Evolutionary conservation across 306 rosid genomes (phyloP), one percentile per base, ranked within the genome.

Genomic region (Fragaria vesca): DNA sequence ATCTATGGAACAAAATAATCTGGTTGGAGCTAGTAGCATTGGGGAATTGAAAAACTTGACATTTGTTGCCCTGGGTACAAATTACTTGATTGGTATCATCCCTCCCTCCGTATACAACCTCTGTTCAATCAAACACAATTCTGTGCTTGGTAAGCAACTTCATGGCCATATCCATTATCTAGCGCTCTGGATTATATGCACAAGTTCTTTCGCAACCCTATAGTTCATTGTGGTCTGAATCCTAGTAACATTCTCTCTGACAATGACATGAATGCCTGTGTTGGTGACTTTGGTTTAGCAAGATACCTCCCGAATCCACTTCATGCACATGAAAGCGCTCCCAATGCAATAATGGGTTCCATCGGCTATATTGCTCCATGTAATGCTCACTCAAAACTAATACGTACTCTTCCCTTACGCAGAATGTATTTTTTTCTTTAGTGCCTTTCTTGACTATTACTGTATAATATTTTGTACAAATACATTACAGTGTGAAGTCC

Each of bases 181-280:
- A 71, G n/a, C 51, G 75, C 62, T 71, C 46, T 51, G 63, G 55
- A 71, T 71, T 51, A 71, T 71, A 32, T 51, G 75, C 63, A 71
- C 62, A 51, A 71, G 21, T 58, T 30, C 62, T 71, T 12, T 52
- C 63, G 32, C 45, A 8, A 9, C 30, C 47, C 63, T 50, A 32
- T 71, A 4, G 75, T 51, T 71, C 75, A 71, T 51, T 71, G 75
- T 34, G 75, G 51, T 18, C 34, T 71, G n/a, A 71, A 32, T 30
- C 63, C 75, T 8, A 32, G 63, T 58, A 71, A 51, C 18, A 8
- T 71, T 71, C 75, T 71, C 20, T 2, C 51, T 63, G 47, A 71
- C 38, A 54, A 38, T 11, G 30, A 71, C 62, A 50, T 71, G 75
- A 71, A 57, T 50, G 62, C 62, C 46, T 26, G 30, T 71, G 40